Conservation (phyloP, 164 flowering plant genomes). For the Aristolochia fimbriata region DNA sequence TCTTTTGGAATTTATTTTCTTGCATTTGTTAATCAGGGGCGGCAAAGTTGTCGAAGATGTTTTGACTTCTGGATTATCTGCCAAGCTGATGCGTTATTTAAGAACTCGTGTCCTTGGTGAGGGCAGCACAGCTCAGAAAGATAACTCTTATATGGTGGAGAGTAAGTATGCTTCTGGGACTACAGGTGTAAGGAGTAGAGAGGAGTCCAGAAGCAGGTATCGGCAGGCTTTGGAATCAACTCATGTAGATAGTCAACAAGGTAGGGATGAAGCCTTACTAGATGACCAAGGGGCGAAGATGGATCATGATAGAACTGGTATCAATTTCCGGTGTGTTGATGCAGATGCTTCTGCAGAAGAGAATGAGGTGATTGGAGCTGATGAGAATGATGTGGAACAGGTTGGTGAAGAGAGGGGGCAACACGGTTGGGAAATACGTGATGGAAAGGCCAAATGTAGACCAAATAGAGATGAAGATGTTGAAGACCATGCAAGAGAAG, state of each 20-base stretch:
- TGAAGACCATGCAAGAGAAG: slow-evolving; percentile 65
- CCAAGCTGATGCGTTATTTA: slow-evolving; percentile 91
- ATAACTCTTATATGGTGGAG: slow-evolving; percentile 33
- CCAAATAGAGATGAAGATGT: slow-evolving; percentile 32
- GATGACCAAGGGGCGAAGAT: slow-evolving; percentile 35
- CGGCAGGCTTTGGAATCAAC: slow-evolving; percentile 42
- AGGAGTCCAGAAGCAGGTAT: slow-evolving; percentile 51
- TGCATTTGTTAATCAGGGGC: slow-evolving; percentile 39
- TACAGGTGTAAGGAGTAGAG: slow-evolving; percentile 39
- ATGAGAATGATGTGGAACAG: slow-evolving; percentile 22
- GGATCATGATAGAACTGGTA: slow-evolving; percentile 36
- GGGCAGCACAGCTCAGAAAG: slow-evolving; percentile 48
- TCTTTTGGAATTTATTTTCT: too few relatives aligned
- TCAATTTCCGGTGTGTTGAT: slow-evolving; percentile 1
- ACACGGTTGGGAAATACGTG: slow-evolving; percentile 32
- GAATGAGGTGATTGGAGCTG: slow-evolving; percentile 27
- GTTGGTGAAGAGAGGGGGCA: slow-evolving; percentile 39
- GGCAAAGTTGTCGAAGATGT: slow-evolving; percentile 86
- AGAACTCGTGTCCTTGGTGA: slow-evolving; percentile 83
- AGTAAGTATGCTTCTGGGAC: slow-evolving; percentile 27
- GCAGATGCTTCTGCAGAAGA: slow-evolving; percentile 30
- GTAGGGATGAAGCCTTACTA: slow-evolving; percentile 29
- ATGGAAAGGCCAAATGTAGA: slow-evolving; percentile 41
- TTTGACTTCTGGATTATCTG: slow-evolving; percentile 76
- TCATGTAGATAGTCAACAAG: slow-evolving; percentile 36